Base-by-base conservation (phyloP, 2,329 filamentous ascomycete species). In the Cladophialophora yegresii region DNA sequence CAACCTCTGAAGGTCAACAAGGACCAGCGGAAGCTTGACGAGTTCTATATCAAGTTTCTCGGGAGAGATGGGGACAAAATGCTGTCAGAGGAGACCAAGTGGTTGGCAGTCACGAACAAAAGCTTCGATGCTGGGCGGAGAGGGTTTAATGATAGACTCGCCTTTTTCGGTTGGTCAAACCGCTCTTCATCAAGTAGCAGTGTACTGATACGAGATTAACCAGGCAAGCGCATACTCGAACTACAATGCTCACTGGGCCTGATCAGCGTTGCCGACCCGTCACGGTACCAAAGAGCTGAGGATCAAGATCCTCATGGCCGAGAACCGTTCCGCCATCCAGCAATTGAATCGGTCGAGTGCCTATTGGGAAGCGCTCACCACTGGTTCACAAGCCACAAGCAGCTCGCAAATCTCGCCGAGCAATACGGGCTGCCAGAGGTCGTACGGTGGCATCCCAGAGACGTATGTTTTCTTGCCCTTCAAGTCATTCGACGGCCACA, bases 41-140 rank as follows among this genome's bases (percentile, higher is more conserved):
- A 85, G 55, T 89, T 92, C 77, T 96, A 97, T 77, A 83, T 85
- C 70, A 82, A 83, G 59, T 84, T 98, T 71, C 79, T 98, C 61
- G 93, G 93, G 5, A 82, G 81, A 54, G 87, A 84, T 53, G 91
- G 90, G 63, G 85, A 90, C 70, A 85, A 84, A 71, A 76, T 95
- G 75, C 82, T 99, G 63, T 88, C 89, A 1, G 93, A 97, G 16
- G 93, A 99, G 79, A 83, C 95, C 67, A 98, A 97, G 80, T 99
- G 95, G 95, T 81, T 98, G 73, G 93, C 93, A 32, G 86, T 99
- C 62, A 99, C 95, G 70, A 95, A 98, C 78, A 98, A 98, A 85
- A 97, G 92, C 78, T 98, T 96, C 74, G 93, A 99, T 75, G 92
- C 98, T 75, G 95, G 93, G 58, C 84, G 92, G 73, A 88, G 93